Evolutionary conservation across 108 stramenopile species (phyloP).

Genomic region (Skeletonema grethae): DNA sequence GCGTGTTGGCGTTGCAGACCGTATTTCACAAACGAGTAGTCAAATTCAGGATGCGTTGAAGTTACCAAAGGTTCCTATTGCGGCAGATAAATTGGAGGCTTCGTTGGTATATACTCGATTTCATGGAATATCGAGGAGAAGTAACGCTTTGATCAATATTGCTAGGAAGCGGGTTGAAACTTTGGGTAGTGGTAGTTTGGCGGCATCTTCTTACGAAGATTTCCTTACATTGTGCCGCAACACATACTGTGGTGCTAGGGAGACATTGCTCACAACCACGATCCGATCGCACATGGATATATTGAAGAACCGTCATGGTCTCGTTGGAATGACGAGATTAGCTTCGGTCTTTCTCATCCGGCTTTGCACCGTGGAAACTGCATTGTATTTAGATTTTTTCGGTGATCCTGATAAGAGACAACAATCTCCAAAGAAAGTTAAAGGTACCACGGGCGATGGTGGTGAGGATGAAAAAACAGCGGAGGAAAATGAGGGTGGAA

Average conservation of each 20-base stretch:
- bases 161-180: constrained; percentile 69
- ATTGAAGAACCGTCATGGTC: constrained; percentile 79
- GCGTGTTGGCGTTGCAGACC: constrained; percentile 83
- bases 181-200: constrained; percentile 30
- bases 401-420: constrained; percentile 63
- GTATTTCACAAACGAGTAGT: constrained; percentile 65
- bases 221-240: constrained; percentile 71
- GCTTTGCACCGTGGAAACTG: constrained; percentile 84
- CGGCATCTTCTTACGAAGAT: constrained; percentile 63
- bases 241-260: constrained; percentile 74
- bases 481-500: constrained; percentile 10
- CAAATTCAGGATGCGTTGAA: constrained; percentile 71
- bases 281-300: constrained; percentile 85
- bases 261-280: constrained; percentile 63
- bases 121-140: constrained; percentile 85
- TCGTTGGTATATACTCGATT: constrained; percentile 85
- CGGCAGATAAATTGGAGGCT: constrained; percentile 86
- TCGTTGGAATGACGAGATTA: constrained; percentile 86
- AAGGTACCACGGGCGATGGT: constrained; percentile 8
- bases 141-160: constrained; percentile 68
- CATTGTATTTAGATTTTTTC: constrained; percentile 86
- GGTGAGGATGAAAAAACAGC: constrained; percentile 30
- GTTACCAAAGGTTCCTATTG: constrained; percentile 60
- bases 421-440: constrained; percentile 11
- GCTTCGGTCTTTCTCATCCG: constrained; percentile 88